Percentiles rank a stretch among this genome's conserved stretches.
phyloP scores from a whole-genome alignment of 2,329 filamentous ascomycete species.

The Aspergillus ibericus region DNA sequence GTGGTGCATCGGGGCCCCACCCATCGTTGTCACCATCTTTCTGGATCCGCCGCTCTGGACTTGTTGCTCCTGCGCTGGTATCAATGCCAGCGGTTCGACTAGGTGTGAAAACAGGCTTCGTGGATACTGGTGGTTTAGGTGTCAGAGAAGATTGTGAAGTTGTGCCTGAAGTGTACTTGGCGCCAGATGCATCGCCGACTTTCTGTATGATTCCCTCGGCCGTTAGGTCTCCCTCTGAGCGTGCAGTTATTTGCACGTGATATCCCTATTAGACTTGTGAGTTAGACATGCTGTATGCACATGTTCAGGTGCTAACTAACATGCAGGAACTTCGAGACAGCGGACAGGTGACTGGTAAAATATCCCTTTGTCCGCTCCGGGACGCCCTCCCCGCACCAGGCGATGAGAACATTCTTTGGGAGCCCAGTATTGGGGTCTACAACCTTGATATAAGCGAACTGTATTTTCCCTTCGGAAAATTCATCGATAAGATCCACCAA shows the following conservation, averaged over 20 bases:
- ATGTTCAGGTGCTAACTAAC: constrained; percentile 41
- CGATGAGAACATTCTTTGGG: constrained; percentile 89
- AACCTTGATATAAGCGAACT: constrained; percentile 96
- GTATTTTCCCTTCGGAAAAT: constrained; percentile 92
- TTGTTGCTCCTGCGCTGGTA: constrained; percentile 65
- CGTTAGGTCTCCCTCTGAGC: constrained; percentile 83
- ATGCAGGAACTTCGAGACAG: constrained; percentile 88
- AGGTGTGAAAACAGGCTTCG: constrained; percentile 90
- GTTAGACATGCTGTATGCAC: neutral
- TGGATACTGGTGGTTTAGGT: constrained; percentile 68
- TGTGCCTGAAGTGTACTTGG: constrained; percentile 80
- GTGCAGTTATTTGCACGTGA: constrained; percentile 94
- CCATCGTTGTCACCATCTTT: constrained; percentile 74
- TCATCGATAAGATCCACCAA: constrained; percentile 87
- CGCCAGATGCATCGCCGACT: constrained; percentile 88
- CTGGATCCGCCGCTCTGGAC: constrained; percentile 50
- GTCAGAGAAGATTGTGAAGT: constrained; percentile 55
- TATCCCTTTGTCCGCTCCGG: constrained; percentile 98
- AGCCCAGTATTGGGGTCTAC: constrained; percentile 89
- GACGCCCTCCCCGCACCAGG: constrained; percentile 96
- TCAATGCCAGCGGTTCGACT: constrained; percentile 58
- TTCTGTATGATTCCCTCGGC: constrained; percentile 89
- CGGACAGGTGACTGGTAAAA: constrained; percentile 89
- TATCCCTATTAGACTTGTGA: constrained; percentile 62
- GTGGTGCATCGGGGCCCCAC: constrained; percentile 94